Conservation (phyloP, 352 stramenopile species). For the Phytopythium helicoides region DNA sequence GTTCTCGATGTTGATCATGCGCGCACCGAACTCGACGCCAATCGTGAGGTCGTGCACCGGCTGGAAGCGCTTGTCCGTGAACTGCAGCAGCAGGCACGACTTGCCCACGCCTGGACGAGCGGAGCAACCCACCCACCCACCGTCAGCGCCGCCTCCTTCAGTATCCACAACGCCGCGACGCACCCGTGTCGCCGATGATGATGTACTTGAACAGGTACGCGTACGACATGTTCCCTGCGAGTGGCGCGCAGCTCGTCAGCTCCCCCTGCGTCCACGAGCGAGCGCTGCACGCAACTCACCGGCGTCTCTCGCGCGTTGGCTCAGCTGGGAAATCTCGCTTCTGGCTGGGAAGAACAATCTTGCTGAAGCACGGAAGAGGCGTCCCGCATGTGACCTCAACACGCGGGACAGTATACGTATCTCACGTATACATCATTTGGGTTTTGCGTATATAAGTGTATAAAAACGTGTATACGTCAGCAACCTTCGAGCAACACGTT, state of each 20-base stretch:
- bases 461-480: too few relatives aligned
- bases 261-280: background rate
- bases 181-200: slow-evolving; percentile 98
- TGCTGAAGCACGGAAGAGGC: too few relatives aligned
- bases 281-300: too few relatives aligned
- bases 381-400: too few relatives aligned
- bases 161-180: background rate
- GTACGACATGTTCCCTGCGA: slow-evolving; percentile 87
- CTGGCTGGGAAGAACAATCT: too few relatives aligned
- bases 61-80: slow-evolving; percentile 99
- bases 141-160: slow-evolving; percentile 3
- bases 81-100: slow-evolving; percentile 99
- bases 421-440: too few relatives aligned
- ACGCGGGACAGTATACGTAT: too few relatives aligned
- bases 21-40: slow-evolving; percentile 98
- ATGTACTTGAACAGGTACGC: slow-evolving; percentile 98
- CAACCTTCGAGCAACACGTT: too few relatives aligned
- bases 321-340: too few relatives aligned
- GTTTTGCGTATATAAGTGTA: too few relatives aligned
- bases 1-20: slow-evolving; percentile 99
- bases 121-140: background rate
- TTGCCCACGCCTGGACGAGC: slow-evolving; percentile 96
- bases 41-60: slow-evolving; percentile 99
- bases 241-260: slow-evolving; percentile 1
- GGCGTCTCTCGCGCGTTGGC: too few relatives aligned